Evolutionary conservation across 768 basidiomycete species (phyloP).

Genomic region (Butyriboletus loyo): DNA sequence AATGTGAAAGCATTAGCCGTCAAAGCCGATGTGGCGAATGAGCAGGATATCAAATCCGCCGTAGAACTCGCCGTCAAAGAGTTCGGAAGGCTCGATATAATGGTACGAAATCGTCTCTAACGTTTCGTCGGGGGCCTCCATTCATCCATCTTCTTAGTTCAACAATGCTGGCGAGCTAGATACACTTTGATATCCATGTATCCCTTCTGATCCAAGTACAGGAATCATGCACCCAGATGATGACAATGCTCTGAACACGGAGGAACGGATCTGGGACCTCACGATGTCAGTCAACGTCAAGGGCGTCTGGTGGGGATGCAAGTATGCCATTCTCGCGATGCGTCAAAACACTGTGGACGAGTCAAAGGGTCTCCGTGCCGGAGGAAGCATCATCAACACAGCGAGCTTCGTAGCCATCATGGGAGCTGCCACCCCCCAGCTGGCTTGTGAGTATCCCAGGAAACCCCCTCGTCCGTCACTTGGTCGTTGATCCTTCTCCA

Average conservation of each 20-base stretch:
- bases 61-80: constrained; percentile 77
- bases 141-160: constrained; percentile 51
- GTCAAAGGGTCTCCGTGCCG: constrained; percentile 71
- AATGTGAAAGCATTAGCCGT: constrained; percentile 65
- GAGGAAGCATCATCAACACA: constrained; percentile 96
- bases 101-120: constrained; percentile 52
- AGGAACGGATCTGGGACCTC: constrained; percentile 94
- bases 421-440: constrained; percentile 96
- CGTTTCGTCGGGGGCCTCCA: not conserved
- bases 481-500: constrained; percentile 6
- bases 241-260: constrained; percentile 93
- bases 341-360: constrained; percentile 84
- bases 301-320: constrained; percentile 99
- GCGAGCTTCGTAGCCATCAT: constrained; percentile 95
- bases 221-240: constrained; percentile 99
- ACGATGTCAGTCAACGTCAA: constrained; percentile 95
- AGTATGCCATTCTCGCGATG: constrained; percentile 97
- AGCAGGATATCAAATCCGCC: constrained; percentile 77
- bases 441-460: constrained; percentile 68
- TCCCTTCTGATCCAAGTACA: constrained; percentile 21
- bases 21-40: constrained; percentile 87
- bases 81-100: constrained; percentile 93
- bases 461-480: not conserved
- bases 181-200: not conserved
- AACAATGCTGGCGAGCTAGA: constrained; percentile 76